A percentile compares a stretch with the other conserved stretches of the same genome.
Evolutionary conservation across 345 rosid genomes (phyloP).

Genomic region (Aegle marmelos): DNA sequence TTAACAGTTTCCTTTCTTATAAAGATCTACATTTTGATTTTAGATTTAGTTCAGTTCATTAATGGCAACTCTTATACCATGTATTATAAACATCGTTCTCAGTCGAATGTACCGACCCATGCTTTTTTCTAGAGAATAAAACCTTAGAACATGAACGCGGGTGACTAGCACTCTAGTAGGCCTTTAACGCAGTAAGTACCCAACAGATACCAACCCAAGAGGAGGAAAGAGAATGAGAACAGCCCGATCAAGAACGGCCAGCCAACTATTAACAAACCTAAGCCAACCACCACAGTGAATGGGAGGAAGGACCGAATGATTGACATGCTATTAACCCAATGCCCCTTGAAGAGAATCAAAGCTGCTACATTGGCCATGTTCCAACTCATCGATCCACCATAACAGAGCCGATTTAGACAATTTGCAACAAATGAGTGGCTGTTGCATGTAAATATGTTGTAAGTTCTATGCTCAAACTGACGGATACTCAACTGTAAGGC

Average conservation of each 20-base stretch:
- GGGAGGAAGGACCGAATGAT: constrained; percentile 76
- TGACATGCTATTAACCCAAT: constrained; percentile 59
- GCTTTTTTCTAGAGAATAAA: constrained; percentile 8
- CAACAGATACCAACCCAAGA: constrained; percentile 65
- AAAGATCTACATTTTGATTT: constrained; percentile 6
- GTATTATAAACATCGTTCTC: constrained; percentile 15
- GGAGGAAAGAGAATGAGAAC: constrained; percentile 55
- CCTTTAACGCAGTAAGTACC: constrained; percentile 59
- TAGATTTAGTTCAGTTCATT: neutral
- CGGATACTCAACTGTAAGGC: constrained; percentile 49
- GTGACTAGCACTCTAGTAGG: constrained; percentile 50
- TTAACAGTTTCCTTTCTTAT: neutral
- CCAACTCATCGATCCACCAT: constrained; percentile 76
- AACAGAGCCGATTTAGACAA: constrained; percentile 75
- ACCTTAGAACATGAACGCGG: neutral
- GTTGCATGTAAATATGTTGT: constrained; percentile 94
- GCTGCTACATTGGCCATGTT: constrained; percentile 76
- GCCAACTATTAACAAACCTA: constrained; percentile 56
- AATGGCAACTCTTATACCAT: neutral
- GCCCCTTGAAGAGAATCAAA: constrained; percentile 59
- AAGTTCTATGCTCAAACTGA: constrained; percentile 65
- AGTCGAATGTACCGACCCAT: neutral
- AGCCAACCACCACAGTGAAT: constrained; percentile 47
- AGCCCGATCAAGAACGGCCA: constrained; percentile 88
- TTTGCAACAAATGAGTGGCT: constrained; percentile 79